Base-by-base conservation (phyloP, 805 yeast species). In the Yarrowia osloensis region DNA sequence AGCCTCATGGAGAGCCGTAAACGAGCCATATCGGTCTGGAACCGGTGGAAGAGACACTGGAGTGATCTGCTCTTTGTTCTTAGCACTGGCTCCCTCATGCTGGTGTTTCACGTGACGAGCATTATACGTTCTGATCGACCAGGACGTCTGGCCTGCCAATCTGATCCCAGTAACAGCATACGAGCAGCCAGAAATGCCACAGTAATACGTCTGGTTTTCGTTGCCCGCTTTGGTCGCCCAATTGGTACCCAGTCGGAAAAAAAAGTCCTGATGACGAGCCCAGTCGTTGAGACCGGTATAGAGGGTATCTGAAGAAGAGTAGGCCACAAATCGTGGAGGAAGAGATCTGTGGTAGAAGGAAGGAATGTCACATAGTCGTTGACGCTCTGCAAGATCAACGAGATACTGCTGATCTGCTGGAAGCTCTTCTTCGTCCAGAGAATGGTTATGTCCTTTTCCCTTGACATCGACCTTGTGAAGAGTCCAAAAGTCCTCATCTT, bases 401-500 rank as follows among this genome's bases (percentile, higher is more conserved):
- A 54, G 24, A 15, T 4, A 12, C 13, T 39, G 62, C 12, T 54
- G 62, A 1, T 54, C 35, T 9, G 8, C 3, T 15, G 42, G 4
- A 22, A 52, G 42, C 11, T 15, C 22, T 9, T 24, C 44, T 12
- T 26, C 44, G 12, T n/a, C 33, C 6, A 12, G 17, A 9, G 15
- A 6, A 37, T 54, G 62, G 19, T 26, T 54, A 21, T 54, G 62
- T 0, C 62, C 62, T 11, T 24, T 9, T 11, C 62, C 46, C 35
- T 37, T 54, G n/a, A 39, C 62, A 12, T 54, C 62, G 19, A 37
- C 46, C 6, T 54, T 54, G 1, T 54, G 44, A n/a, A 54, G 46
- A 0, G 62, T 54, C 62, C 62, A 54, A n/a, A 54, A 54, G 33
- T 54, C 62, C n/a, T 54, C 62, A 4, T 54, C 62, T 28, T 54